Evolutionary conservation across 192 early-diverging fungal genomes (phyloP).

Genomic region (Coemansia furcata): DNA sequence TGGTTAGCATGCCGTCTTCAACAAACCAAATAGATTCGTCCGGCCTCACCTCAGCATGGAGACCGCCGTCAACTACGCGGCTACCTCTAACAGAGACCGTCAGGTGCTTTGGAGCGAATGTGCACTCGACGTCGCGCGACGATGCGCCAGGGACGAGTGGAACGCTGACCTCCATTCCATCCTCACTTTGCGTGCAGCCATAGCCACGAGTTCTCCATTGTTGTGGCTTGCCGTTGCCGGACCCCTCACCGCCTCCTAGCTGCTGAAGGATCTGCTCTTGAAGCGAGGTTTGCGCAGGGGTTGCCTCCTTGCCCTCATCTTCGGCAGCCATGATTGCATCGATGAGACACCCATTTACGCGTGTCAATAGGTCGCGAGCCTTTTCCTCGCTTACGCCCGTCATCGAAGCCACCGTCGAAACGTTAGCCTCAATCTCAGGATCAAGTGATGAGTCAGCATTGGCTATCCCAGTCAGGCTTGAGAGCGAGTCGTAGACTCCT

Average conservation of each 20-base stretch:
- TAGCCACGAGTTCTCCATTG: constrained; percentile 45
- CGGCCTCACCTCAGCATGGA: constrained; percentile 19
- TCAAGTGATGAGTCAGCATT: constrained; percentile 30
- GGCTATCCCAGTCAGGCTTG: constrained; percentile 28
- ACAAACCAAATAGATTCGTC: constrained; percentile 38
- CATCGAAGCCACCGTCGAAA: constrained; percentile 60
- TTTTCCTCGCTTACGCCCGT: constrained; percentile 55
- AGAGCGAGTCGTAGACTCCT: constrained; percentile 53
- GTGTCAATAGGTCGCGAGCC: constrained; percentile 58
- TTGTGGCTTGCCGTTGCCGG: background rate
- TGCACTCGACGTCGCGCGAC: constrained; percentile 22
- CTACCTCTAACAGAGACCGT: constrained; percentile 13
- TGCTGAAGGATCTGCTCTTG: constrained; percentile 38
- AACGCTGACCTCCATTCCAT: constrained; percentile 39
- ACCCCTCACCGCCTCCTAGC: constrained; percentile 17
- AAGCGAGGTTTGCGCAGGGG: constrained; percentile 8
- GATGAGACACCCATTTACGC: constrained; percentile 57
- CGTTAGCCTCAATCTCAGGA: constrained; percentile 31
- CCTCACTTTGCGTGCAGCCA: constrained; percentile 34
- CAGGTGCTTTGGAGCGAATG: constrained; percentile 21
- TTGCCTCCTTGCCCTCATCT: background rate
- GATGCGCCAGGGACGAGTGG: constrained; percentile 13
- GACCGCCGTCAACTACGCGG: constrained; percentile 32
- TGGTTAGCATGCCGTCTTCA: constrained; percentile 22
- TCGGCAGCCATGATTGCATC: constrained; percentile 61